phyloP scores from a whole-genome alignment of 78 protist species.

The Neovahlkampfia damariscottae region DNA sequence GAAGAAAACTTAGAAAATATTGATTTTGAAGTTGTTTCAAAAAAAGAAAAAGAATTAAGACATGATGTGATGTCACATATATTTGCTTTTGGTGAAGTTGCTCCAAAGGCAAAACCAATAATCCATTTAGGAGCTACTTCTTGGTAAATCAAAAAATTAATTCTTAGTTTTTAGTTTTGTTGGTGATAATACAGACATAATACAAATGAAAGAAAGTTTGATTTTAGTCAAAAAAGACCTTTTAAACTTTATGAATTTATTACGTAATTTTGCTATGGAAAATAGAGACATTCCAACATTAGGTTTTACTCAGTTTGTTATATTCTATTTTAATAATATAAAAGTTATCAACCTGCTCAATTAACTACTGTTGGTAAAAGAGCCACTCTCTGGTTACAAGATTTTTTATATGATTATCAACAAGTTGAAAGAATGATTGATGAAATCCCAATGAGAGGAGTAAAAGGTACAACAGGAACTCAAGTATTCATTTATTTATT shows the following conservation, averaged over 20 bases:
- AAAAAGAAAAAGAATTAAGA: conserved; percentile 32
- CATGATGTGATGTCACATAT: conserved; percentile 67
- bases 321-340: not conserved
- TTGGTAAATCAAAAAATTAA: too few species aligned
- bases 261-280: conserved; percentile 9
- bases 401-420: conserved; percentile 23
- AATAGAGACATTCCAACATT: conserved; percentile 33
- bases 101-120: conserved; percentile 37
- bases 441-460: conserved; percentile 38
- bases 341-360: conserved; percentile 42
- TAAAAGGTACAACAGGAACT: conserved; percentile 62
- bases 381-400: conserved; percentile 44
- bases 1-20: conserved; percentile 19
- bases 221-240: conserved; percentile 16
- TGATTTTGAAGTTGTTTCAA: conserved; percentile 34
- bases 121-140: conserved; percentile 60
- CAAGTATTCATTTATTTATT: too few species aligned
- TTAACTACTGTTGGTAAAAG: conserved; percentile 51
- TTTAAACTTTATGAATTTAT: not conserved
- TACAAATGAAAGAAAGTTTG: conserved; percentile 25
- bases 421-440: not conserved
- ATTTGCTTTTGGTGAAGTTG: conserved; percentile 32
- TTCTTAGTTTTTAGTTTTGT: too few species aligned
- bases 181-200: conserved; percentile 39
- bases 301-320: conserved; percentile 42